Evolutionary conservation across 345 rosid genomes (phyloP).

Genomic region (Gossypium rotundifolium): DNA sequence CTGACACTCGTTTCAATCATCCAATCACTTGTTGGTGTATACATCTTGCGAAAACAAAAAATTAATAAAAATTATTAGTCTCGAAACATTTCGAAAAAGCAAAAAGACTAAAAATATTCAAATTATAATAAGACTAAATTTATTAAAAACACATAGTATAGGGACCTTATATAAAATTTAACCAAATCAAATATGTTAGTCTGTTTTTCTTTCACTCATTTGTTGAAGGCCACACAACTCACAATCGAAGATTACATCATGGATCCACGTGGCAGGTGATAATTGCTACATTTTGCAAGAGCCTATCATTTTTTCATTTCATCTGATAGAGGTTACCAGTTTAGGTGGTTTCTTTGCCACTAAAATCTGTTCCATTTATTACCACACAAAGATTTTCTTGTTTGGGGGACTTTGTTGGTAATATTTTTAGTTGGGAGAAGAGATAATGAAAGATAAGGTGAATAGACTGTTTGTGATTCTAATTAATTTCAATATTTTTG

Average conservation of each 20-base stretch:
- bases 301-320: background rate
- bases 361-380: background rate
- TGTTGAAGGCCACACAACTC: background rate
- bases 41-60: too few relatives aligned
- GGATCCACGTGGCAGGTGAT: background rate
- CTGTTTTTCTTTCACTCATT: background rate
- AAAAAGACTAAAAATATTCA: background rate
- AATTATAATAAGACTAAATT: too few relatives aligned
- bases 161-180: background rate
- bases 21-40: too few relatives aligned
- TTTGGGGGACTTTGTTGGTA: background rate
- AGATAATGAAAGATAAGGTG: slow-evolving; percentile 13
- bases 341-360: slow-evolving; percentile 23
- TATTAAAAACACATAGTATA: background rate
- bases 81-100: background rate
- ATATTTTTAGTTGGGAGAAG: background rate
- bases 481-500: background rate
- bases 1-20: too few relatives aligned
- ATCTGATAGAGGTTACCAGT: slow-evolving; percentile 14
- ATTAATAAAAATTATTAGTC: too few relatives aligned
- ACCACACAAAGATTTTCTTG: background rate
- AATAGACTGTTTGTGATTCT: slow-evolving; percentile 11
- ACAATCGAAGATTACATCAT: background rate
- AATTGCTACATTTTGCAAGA: background rate
- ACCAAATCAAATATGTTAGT: background rate